Evolutionary conservation across 163 green algal species (phyloP), one percentile per base, ranked within the genome.

Genomic region (Prototheca cutis): DNA sequence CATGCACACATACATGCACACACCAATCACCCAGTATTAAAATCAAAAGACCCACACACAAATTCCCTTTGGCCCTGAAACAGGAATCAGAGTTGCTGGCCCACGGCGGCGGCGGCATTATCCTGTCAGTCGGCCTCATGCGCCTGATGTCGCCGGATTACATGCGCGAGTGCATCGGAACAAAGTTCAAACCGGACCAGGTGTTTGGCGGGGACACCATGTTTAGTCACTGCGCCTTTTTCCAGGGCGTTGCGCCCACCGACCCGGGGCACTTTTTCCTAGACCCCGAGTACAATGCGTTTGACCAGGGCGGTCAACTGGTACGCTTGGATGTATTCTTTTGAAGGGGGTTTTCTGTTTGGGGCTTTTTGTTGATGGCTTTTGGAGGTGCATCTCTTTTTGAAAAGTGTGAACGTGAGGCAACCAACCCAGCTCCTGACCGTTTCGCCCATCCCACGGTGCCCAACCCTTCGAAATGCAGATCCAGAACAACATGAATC

Each of bases 221-320:
- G 8, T 63, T 63, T 29, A 33, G 13, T 5, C 57, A 63, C 57
- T 63, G 57, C 45, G 42, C 48, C 18, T 55, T 63, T 45, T 63
- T 55, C 42, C 55, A 27, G 30, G 57, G 57, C n/a, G 28, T 63
- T 3, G 57, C 57, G 5, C 57, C 57, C 57, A 63, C 57, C 19
- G 57, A 63, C 45, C 57, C 57, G n/a, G 57, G 57, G 21, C 40
- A 63, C 57, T 63, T 36, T 30, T 55, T 53, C 28, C 42, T 18
- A 6, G 57, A 63, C 42, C 19, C 30, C 3, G 42, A 53, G n/a
- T 63, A 40, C 28, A 63, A 63, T 29, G 42, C 36, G 4, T 67
- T 67, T 59, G 60, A 67, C 60, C 48, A 56, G 4, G 48, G 60
- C 3, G 60, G 60, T 1, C 60, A 67, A 40, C 48, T 59, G 33